These are phyloP conservation scores for Taxillus chinensis DNA, from an alignment of 164 flowering plant species.

Conservation along the genomic window DNA sequence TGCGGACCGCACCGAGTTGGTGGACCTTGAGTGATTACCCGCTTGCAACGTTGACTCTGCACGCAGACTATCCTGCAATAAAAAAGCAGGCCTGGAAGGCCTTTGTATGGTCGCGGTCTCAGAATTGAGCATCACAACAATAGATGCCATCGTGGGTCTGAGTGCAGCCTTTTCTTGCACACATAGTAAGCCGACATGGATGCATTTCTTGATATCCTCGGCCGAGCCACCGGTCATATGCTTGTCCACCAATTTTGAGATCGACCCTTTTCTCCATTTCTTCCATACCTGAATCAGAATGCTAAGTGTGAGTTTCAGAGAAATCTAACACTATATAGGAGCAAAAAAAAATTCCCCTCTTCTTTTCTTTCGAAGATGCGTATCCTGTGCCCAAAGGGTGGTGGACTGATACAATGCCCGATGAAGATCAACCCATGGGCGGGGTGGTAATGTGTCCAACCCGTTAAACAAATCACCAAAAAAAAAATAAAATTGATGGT, in stretches of 20 bases:
- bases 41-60: not conserved
- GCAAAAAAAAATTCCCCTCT: too few species aligned
- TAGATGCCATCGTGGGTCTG: slow-evolving; percentile 1
- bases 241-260: not conserved
- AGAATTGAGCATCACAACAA: not conserved
- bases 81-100: not conserved
- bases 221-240: not conserved
- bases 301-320: too few species aligned
- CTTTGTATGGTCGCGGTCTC: not conserved
- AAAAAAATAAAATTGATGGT: too few species aligned
- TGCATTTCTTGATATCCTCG: not conserved
- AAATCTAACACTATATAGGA: too few species aligned
- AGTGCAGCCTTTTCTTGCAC: not conserved
- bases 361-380: too few species aligned
- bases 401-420: too few species aligned
- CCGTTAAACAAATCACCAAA: too few species aligned
- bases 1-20: not conserved
- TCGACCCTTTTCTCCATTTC: not conserved
- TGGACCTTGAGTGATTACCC: not conserved
- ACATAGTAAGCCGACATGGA: not conserved
- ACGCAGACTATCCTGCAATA: not conserved
- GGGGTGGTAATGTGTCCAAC: too few species aligned
- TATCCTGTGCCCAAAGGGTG: too few species aligned
- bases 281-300: not conserved
- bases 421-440: too few species aligned